These are phyloP conservation scores for Neonectria punicea DNA, from an alignment of 2,329 filamentous ascomycete species.

Conservation along the genomic window DNA sequence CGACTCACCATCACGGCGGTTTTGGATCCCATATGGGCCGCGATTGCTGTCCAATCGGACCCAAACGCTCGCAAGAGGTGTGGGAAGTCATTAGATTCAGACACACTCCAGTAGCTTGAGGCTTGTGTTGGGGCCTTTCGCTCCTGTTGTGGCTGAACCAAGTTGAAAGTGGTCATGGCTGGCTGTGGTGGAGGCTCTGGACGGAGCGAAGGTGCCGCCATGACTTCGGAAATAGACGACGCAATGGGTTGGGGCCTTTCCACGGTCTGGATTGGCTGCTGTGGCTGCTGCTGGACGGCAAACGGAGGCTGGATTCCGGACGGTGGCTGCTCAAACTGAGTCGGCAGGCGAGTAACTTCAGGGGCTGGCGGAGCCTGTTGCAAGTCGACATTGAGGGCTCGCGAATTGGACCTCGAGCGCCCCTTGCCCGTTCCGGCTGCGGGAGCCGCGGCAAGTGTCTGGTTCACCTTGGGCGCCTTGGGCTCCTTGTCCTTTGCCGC, in stretches of 20 bases:
- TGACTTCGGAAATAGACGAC: conserved; percentile 61
- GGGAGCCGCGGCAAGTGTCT: conserved; percentile 60
- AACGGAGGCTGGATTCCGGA: conserved; percentile 57
- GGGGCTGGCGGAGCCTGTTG: conserved; percentile 50
- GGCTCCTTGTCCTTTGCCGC: conserved; percentile 54
- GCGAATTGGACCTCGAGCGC: conserved; percentile 66
- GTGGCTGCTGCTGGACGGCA: conserved; percentile 44
- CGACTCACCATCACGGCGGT: conserved; percentile 82
- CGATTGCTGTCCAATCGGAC: conserved; percentile 81
- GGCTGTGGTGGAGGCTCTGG: conserved; percentile 63
- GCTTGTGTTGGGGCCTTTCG: conserved; percentile 67
- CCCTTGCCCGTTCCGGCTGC: conserved; percentile 53
- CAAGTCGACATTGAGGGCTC: conserved; percentile 57
- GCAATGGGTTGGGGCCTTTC: conserved; percentile 51
- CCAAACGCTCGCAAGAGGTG: conserved; percentile 78
- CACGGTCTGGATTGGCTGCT: conserved; percentile 41
- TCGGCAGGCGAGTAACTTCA: conserved; percentile 54
- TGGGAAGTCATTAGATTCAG: conserved; percentile 81
- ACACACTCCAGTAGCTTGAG: conserved; percentile 89
- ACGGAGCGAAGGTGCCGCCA: conserved; percentile 66
- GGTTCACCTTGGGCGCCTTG: conserved; percentile 53
- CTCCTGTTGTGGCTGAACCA: conserved; percentile 58
- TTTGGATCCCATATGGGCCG: conserved; percentile 83
- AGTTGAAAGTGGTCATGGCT: conserved; percentile 62
- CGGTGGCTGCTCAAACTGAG: conserved; percentile 57